phyloP scores from a whole-genome alignment of 163 green algal genomes.

The Scenedesmus sp. region DNA sequence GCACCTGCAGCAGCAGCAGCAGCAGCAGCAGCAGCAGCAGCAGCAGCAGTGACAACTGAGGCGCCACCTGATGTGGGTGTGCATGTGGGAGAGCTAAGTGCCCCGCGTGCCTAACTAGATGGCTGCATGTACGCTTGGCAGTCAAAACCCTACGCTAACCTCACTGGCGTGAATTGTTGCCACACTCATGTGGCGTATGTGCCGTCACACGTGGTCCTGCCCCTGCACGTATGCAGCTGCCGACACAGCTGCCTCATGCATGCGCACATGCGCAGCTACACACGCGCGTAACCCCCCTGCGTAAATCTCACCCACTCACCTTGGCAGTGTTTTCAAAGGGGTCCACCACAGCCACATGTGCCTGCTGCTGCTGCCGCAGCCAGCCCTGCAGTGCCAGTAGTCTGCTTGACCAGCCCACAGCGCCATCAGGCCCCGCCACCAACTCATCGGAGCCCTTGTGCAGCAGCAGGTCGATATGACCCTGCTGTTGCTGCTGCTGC shows the following conservation, averaged over 20 bases:
- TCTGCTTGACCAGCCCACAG: conserved; percentile 31
- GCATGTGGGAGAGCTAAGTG: background rate
- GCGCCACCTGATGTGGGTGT: no score
- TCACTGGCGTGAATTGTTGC: background rate
- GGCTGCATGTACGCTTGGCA: background rate
- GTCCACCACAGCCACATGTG: conserved; percentile 49
- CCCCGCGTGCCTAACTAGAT: background rate
- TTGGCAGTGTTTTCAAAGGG: conserved; percentile 50
- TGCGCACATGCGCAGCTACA: background rate
- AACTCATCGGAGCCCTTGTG: conserved; percentile 79
- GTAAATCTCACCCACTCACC: background rate
- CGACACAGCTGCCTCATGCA: background rate
- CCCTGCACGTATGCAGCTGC: background rate
- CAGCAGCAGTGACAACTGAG: background rate
- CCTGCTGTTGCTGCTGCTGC: conserved; percentile 30
- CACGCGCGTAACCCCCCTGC: background rate
- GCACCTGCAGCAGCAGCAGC: conserved; percentile 35
- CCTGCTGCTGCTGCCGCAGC: conserved; percentile 28
- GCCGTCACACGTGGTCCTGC: background rate
- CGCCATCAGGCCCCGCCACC: conserved; percentile 43
- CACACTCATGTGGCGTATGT: background rate
- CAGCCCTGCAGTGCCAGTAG: conserved; percentile 48
- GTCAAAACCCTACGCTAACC: background rate
- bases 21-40: background rate
- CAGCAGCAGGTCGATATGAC: conserved; percentile 62